Percentiles rank a stretch among this genome's conserved stretches.
Evolutionary conservation across 257 asterid species (phyloP).

Genomic region (Solanum dulcamara): DNA sequence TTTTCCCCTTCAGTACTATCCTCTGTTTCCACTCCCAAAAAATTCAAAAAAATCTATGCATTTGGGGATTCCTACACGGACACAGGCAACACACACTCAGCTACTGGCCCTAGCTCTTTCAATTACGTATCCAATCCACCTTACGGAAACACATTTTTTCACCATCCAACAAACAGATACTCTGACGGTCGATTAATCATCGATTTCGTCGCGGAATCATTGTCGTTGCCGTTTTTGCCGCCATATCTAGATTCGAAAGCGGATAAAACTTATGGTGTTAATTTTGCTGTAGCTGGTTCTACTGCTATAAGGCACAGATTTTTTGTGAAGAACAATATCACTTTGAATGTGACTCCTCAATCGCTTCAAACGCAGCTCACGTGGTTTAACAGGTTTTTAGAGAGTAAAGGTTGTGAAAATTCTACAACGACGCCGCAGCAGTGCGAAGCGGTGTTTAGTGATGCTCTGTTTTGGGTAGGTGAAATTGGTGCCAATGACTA

Average conservation of each 20-base stretch:
- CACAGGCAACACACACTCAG: constrained; percentile 79
- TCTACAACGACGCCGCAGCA: constrained; percentile 12
- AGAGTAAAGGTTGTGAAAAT: constrained; percentile 35
- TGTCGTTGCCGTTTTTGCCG: constrained; percentile 52
- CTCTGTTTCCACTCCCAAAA: background rate
- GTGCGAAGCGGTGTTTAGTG: constrained; percentile 28
- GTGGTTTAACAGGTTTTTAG: constrained; percentile 44
- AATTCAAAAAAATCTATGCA: constrained; percentile 50
- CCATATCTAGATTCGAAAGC: constrained; percentile 35
- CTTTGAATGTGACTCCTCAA: constrained; percentile 47
- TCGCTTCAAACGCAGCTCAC: constrained; percentile 50
- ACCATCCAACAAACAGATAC: constrained; percentile 78
- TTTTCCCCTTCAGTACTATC: background rate
- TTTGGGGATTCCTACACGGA: constrained; percentile 93
- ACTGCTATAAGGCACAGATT: constrained; percentile 65
- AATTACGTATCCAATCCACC: constrained; percentile 66
- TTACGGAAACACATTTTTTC: constrained; percentile 74
- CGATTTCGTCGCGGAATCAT: constrained; percentile 50
- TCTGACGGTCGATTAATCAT: constrained; percentile 82
- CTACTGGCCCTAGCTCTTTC: constrained; percentile 61
- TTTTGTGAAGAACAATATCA: constrained; percentile 38
- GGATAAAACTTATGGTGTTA: constrained; percentile 28
- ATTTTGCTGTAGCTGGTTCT: constrained; percentile 78
- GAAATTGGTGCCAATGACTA: constrained; percentile 78
- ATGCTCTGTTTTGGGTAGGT: constrained; percentile 69